phyloP scores from a whole-genome alignment of 192 early-diverging fungal genomes.

The Umbelopsis sp. region DNA sequence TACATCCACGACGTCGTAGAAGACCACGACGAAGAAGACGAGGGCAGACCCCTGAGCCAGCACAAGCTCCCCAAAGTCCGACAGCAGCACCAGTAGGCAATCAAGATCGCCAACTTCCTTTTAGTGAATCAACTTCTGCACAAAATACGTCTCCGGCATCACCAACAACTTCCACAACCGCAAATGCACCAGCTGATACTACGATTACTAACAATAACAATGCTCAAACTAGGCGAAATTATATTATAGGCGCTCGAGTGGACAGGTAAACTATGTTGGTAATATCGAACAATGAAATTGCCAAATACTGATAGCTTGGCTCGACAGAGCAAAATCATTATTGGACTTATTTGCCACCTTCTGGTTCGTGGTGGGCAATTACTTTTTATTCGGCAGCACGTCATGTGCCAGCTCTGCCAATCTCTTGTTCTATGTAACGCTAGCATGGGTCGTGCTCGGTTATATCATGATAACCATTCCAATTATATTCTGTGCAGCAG shows the following conservation, averaged over 20 bases:
- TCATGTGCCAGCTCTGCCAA: slow-evolving; percentile 53
- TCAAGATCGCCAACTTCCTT: not conserved
- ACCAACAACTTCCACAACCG: slow-evolving; percentile 1
- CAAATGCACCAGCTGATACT: not conserved
- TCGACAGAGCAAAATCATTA: slow-evolving; percentile 56
- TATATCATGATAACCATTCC: slow-evolving; percentile 70
- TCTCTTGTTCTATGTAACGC: slow-evolving; percentile 58
- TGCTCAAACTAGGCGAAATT: not conserved
- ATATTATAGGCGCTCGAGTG: slow-evolving; percentile 17
- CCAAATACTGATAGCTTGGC: not conserved
- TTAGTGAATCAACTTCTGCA: not conserved
- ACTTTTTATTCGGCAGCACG: slow-evolving; percentile 60
- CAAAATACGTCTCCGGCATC: not conserved
- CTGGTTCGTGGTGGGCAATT: slow-evolving; percentile 74
- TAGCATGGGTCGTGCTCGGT: slow-evolving; percentile 69
- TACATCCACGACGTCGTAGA: slow-evolving; percentile 55
- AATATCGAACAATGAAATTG: slow-evolving; percentile 18
- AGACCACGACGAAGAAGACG: slow-evolving; percentile 27
- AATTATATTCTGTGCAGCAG: slow-evolving; percentile 56
- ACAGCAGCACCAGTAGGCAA: not conserved
- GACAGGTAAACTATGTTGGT: slow-evolving; percentile 29
- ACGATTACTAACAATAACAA: not conserved
- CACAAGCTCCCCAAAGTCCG: not conserved
- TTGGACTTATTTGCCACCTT: slow-evolving; percentile 63
- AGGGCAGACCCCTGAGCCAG: slow-evolving; percentile 12